phyloP scores from a whole-genome alignment of 2,329 filamentous ascomycete species.

The Botrytis deweyae region DNA sequence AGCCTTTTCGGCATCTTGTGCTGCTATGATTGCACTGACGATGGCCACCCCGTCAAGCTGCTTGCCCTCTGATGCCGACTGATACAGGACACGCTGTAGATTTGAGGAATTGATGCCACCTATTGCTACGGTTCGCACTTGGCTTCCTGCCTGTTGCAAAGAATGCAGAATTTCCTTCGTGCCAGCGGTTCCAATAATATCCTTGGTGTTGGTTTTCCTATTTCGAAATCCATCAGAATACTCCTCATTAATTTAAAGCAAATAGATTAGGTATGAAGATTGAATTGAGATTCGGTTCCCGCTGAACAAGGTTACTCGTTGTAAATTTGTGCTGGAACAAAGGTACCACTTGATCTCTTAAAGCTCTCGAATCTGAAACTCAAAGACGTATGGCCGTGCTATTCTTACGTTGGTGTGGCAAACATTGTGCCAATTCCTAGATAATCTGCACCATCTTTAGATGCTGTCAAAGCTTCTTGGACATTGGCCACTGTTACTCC shows the following conservation, averaged over 20 bases:
- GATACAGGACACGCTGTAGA: slow-evolving; percentile 69
- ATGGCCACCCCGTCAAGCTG: slow-evolving; percentile 78
- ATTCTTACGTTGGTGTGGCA: slow-evolving; percentile 69
- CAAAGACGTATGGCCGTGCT: neutral
- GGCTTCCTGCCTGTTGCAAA: slow-evolving; percentile 46
- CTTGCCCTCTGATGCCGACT: slow-evolving; percentile 57
- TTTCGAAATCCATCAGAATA: neutral
- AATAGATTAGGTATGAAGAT: neutral
- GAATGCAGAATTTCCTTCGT: slow-evolving; percentile 63
- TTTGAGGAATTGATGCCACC: slow-evolving; percentile 83
- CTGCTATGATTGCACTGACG: slow-evolving; percentile 83
- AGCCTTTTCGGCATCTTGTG: slow-evolving; percentile 63
- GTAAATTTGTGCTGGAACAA: neutral
- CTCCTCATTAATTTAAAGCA: neutral
- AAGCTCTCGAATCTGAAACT: neutral
- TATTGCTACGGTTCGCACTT: slow-evolving; percentile 73
- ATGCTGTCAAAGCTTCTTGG: slow-evolving; percentile 71
- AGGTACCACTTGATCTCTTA: neutral
- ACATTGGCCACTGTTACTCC: slow-evolving; percentile 80
- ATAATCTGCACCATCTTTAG: slow-evolving; percentile 79
- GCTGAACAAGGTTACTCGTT: neutral
- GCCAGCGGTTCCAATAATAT: slow-evolving; percentile 72
- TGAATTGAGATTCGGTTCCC: neutral
- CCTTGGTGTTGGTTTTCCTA: slow-evolving; percentile 84
- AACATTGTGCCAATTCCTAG: slow-evolving; percentile 89